Evolutionary conservation across 2,329 filamentous ascomycete genomes (phyloP).

Genomic region (Elsinoe australis): DNA sequence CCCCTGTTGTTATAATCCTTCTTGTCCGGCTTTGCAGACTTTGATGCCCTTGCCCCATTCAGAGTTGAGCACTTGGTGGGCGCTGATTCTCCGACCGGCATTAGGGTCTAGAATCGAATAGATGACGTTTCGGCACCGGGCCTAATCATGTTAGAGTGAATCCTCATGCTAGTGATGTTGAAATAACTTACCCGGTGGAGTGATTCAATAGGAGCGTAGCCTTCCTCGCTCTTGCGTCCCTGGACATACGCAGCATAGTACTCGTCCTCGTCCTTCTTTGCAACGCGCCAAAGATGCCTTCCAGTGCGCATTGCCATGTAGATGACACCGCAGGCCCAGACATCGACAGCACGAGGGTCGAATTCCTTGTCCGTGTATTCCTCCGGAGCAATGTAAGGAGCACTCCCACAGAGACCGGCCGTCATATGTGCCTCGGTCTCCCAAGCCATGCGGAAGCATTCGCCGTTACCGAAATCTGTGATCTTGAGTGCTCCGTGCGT

Average conservation of each 20-base stretch:
- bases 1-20: constrained; percentile 63
- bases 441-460: constrained; percentile 99
- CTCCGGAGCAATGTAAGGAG: constrained; percentile 94
- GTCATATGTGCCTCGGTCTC: constrained; percentile 98
- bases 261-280: constrained; percentile 92
- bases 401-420: constrained; percentile 88
- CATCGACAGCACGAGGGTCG: constrained; percentile 91
- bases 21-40: constrained; percentile 91
- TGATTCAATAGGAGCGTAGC: constrained; percentile 93
- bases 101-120: constrained; percentile 98
- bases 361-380: constrained; percentile 95
- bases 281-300: constrained; percentile 91
- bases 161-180: constrained; percentile 2
- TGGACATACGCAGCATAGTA: constrained; percentile 94
- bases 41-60: constrained; percentile 99
- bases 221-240: constrained; percentile 86
- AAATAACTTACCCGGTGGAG: constrained; percentile 71
- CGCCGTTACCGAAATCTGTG: constrained; percentile 96
- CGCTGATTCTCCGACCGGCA: constrained; percentile 82
- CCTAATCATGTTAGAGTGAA: constrained; percentile 45
- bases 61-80: constrained; percentile 92
- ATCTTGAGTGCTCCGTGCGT: constrained; percentile 92
- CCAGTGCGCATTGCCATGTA: constrained; percentile 99
- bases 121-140: constrained; percentile 95
- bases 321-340: constrained; percentile 97